Evolutionary conservation across 352 stramenopile genomes (phyloP).

Genomic region (Phytophthora sp.): DNA sequence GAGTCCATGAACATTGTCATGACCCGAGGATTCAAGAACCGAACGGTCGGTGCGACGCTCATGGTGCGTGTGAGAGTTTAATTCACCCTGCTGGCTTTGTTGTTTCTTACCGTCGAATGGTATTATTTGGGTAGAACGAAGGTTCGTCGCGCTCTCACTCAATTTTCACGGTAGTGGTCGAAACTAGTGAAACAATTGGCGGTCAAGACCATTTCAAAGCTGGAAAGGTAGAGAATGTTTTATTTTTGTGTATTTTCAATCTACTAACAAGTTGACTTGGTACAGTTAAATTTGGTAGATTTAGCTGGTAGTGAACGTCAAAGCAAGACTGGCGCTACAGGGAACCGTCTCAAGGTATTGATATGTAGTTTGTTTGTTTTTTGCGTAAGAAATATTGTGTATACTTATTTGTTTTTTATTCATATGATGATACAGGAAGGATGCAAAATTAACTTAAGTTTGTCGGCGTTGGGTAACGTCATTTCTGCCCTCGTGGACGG

Average conservation of each 20-base stretch:
- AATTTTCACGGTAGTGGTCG: conserved; percentile 87
- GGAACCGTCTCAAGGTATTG: conserved; percentile 71
- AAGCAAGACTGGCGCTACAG: conserved; percentile 85
- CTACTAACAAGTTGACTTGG: background rate
- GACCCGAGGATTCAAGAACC: conserved; percentile 85
- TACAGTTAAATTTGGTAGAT: conserved; percentile 83
- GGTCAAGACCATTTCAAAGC: conserved; percentile 81
- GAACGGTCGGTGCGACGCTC: conserved; percentile 77
- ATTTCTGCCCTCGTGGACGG: conserved; percentile 87
- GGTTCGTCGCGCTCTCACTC: conserved; percentile 84
- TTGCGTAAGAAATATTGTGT: background rate
- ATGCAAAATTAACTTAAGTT: conserved; percentile 87
- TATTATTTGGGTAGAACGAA: conserved; percentile 70
- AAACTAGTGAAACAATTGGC: conserved; percentile 81
- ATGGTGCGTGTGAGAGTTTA: conserved; percentile 54
- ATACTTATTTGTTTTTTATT: background rate
- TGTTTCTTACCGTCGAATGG: background rate
- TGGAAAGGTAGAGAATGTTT: conserved; percentile 71
- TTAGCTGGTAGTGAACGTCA: conserved; percentile 83
- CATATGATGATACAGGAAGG: conserved; percentile 83
- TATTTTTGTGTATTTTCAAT: background rate
- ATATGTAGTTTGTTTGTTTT: too few species aligned
- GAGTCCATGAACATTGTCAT: conserved; percentile 87
- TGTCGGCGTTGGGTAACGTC: conserved; percentile 84
- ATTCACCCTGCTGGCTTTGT: background rate